These are phyloP conservation scores for Mycena chlorophos DNA, from an alignment of 768 basidiomycete species.

Conservation along the genomic window DNA sequence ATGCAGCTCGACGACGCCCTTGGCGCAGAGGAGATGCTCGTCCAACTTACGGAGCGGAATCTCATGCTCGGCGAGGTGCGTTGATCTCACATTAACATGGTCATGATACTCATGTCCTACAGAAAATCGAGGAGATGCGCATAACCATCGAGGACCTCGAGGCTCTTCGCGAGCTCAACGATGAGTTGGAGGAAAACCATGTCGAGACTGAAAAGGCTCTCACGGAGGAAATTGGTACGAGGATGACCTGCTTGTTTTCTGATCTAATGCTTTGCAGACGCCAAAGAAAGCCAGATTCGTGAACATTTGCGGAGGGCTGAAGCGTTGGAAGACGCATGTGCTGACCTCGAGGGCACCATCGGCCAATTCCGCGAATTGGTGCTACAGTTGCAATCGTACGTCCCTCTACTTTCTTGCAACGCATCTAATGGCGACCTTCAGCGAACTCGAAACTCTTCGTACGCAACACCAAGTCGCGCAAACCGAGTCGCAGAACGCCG, in stretches of 20 bases:
- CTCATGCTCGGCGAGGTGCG: conserved; percentile 85
- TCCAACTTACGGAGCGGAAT: conserved; percentile 92
- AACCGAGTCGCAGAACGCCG: conserved; percentile 77
- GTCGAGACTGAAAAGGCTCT: conserved; percentile 89
- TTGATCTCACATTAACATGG: neutral
- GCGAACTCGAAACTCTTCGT: conserved; percentile 84
- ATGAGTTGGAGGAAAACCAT: conserved; percentile 97
- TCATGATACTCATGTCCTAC: neutral
- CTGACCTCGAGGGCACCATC: conserved; percentile 88
- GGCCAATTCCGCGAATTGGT: conserved; percentile 92
- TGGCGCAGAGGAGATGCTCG: conserved; percentile 94
- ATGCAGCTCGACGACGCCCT: conserved; percentile 92
- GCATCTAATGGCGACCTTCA: conserved; percentile 30
- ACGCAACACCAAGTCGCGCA: conserved; percentile 84
- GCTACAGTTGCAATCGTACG: conserved; percentile 73
- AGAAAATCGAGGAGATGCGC: conserved; percentile 99
- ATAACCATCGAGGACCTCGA: conserved; percentile 96
- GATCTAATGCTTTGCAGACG: conserved; percentile 41
- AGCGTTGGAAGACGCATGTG: conserved; percentile 71
- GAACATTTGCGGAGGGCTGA: conserved; percentile 68
- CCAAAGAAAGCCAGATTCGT: conserved; percentile 68
- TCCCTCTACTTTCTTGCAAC: conserved; percentile 7
- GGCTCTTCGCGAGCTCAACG: conserved; percentile 91
- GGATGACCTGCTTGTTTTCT: neutral
- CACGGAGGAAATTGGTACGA: conserved; percentile 83